Evolutionary conservation across 305 asterid genomes (phyloP), one percentile per base, ranked within the genome.

Genomic region (Withania somnifera): DNA sequence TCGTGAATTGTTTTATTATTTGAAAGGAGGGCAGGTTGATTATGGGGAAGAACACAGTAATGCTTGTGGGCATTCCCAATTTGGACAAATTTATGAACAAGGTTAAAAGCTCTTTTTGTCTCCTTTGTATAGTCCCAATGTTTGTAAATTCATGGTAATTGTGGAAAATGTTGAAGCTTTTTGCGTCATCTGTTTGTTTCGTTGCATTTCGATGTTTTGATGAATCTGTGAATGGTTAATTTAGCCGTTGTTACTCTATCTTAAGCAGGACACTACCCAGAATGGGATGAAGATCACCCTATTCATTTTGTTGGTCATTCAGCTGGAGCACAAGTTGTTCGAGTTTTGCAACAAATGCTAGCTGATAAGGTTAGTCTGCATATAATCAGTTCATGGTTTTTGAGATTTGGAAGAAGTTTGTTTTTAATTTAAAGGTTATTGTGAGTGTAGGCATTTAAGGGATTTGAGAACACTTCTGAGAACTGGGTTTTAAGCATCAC

Each of bases 241-340:
- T 75, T 50, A 50, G 6, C 3, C 6, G 47, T 50, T 50, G 1
- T 6, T 26, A 47, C 26, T 47, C 11, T 28, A 9, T 50, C 28
- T 28, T 50, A 75, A 28, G 38, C 87, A 96, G 99, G 99, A 42
- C 92, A 96, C 82, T 94, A 94, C 81, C 97, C 98, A 60, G 97
- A 93, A 87, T 96, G 98, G 99, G 98, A 96, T 86, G 99, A 90
- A 89, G 91, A 94, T 86, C 98, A 93, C 56, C 99, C 97, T 14
- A 88, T 96, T 84, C 98, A 96, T 87, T 92, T 94, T 71, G 97
- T 94, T 73, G 98, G 99, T 83, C 99, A 96, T 90, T 96, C 98
- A 6, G 99, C 99, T 3, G 99, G 99, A 50, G 99, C 94, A 1
- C 99, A 94, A 83, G 99, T 96, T 78, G 94, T 88, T 78, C 93